Evolutionary conservation across 2,329 filamentous ascomycete genomes (phyloP).

Genomic region (Cadophora malorum): DNA sequence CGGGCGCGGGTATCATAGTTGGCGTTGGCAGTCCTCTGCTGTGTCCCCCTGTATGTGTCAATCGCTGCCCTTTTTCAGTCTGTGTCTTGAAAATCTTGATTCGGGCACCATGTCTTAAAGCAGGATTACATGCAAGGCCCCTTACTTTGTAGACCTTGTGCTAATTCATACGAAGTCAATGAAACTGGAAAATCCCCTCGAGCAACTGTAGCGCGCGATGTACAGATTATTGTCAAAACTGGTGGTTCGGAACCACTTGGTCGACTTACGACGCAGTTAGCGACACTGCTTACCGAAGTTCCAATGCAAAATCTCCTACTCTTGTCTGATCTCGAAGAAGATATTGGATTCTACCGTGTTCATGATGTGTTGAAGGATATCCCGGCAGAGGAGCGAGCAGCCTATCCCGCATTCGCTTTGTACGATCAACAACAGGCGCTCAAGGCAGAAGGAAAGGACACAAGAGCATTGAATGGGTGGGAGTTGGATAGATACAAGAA

Average conservation of each 20-base stretch:
- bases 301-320: slow-evolving; percentile 29
- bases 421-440: slow-evolving; percentile 25
- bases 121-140: background rate
- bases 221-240: slow-evolving; percentile 28
- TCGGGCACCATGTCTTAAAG: background rate
- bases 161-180: background rate
- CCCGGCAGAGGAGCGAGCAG: slow-evolving; percentile 17
- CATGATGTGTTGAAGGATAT: slow-evolving; percentile 28
- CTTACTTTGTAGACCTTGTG: background rate
- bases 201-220: slow-evolving; percentile 22
- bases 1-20: slow-evolving; percentile 6
- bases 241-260: slow-evolving; percentile 28
- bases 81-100: background rate
- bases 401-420: slow-evolving; percentile 26
- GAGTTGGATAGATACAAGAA: slow-evolving; percentile 32
- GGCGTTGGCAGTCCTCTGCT: slow-evolving; percentile 11
- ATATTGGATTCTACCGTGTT: slow-evolving; percentile 21
- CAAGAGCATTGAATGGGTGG: slow-evolving; percentile 28
- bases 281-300: slow-evolving; percentile 24
- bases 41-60: slow-evolving; percentile 13
- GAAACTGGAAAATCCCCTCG: slow-evolving; percentile 12
- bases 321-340: slow-evolving; percentile 31
- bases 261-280: slow-evolving; percentile 25
- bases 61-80: too few relatives aligned
- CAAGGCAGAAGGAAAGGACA: slow-evolving; percentile 30